Percentiles rank a stretch among this genome's conserved stretches.
phyloP scores from a whole-genome alignment of 345 rosid species.

The Gossypium sturtianum region DNA sequence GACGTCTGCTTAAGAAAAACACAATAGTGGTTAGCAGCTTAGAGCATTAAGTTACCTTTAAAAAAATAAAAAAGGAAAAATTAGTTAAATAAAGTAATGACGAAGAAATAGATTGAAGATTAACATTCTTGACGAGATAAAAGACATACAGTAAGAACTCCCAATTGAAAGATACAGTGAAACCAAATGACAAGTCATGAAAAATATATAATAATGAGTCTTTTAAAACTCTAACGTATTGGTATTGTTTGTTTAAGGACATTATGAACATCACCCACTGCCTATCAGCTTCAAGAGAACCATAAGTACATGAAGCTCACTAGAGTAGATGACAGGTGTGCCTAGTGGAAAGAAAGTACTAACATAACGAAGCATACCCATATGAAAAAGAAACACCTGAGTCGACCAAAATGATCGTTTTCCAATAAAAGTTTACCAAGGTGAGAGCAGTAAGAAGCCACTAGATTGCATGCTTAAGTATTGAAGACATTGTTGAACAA shows the following conservation, averaged over 20 bases:
- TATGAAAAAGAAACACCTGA: neutral
- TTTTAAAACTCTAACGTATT: neutral
- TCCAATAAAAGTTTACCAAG: neutral
- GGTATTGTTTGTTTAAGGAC: neutral
- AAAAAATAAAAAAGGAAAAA: neutral
- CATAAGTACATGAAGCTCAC: neutral
- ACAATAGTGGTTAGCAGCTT: neutral
- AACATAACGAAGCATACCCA: neutral
- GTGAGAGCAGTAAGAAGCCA: too few species aligned
- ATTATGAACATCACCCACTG: neutral
- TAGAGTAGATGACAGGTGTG: neutral
- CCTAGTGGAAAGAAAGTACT: neutral
- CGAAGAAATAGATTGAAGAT: neutral
- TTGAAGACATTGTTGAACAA: too few species aligned
- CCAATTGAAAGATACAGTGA: neutral
- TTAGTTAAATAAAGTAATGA: neutral
- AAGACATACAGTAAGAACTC: neutral
- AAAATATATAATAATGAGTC: neutral
- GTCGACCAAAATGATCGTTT: neutral
- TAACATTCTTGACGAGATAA: conserved; percentile 4
- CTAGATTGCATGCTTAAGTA: too few species aligned
- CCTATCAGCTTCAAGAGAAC: neutral
- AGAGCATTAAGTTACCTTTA: neutral
- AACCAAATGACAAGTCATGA: neutral
- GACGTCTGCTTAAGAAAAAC: conserved; percentile 42